These are phyloP conservation scores for Raddia guianensis DNA, from an alignment of 176 grass and related monocot species.

Conservation along the genomic window DNA sequence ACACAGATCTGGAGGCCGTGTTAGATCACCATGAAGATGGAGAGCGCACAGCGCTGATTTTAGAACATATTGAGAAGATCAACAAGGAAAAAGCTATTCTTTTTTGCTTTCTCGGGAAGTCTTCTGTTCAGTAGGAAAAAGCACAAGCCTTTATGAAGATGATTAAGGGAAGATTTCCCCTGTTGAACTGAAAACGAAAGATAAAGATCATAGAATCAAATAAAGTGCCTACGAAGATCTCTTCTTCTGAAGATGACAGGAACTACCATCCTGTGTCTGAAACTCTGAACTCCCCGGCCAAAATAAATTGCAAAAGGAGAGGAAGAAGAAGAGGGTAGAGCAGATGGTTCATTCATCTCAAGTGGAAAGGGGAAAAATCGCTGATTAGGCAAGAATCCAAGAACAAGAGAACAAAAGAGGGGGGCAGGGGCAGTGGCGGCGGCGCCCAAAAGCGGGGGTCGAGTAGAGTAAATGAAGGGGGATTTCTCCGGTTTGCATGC, in stretches of 20 bases:
- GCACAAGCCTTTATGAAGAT: not conserved
- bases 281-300: not conserved
- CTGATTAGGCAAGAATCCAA: constrained; percentile 42
- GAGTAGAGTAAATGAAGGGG: constrained; percentile 45
- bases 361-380: not conserved
- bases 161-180: not conserved
- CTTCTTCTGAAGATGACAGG: not conserved
- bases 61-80: not conserved
- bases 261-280: not conserved
- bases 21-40: not conserved
- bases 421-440: constrained; percentile 7
- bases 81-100: not conserved
- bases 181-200: not conserved
- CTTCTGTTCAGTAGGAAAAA: constrained; percentile 5
- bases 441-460: constrained; percentile 1
- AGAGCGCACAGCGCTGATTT: constrained; percentile 8
- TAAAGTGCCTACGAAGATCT: not conserved
- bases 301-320: not conserved
- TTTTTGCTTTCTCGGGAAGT: not conserved
- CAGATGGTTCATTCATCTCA: not conserved
- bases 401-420: constrained; percentile 48
- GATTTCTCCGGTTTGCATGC: constrained; percentile 27
- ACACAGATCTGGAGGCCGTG: constrained; percentile 48
- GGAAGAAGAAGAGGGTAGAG: not conserved
- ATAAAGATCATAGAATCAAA: not conserved